These are phyloP conservation scores for Ophiosphaerella narmari DNA, from an alignment of 2,329 filamentous ascomycete species.

Conservation along the genomic window DNA sequence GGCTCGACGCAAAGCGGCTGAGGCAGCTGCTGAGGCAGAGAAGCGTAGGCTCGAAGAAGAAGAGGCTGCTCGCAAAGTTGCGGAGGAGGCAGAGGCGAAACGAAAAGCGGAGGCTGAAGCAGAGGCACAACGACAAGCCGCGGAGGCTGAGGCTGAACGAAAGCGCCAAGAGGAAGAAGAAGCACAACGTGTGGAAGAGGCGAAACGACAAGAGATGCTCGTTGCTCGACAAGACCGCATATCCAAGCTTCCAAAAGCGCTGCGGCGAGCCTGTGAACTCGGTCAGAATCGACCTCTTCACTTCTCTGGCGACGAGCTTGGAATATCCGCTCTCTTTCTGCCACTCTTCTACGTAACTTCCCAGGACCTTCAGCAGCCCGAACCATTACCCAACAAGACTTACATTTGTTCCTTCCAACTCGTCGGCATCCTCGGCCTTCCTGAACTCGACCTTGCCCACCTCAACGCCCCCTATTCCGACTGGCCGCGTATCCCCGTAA, in stretches of 20 bases:
- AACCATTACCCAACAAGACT: slow-evolving; percentile 25
- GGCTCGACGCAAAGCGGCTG: slow-evolving; percentile 27
- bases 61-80: slow-evolving; percentile 33
- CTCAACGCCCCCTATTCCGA: slow-evolving; percentile 39
- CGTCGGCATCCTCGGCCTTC: slow-evolving; percentile 47
- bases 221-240: slow-evolving; percentile 41
- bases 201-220: slow-evolving; percentile 32
- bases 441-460: slow-evolving; percentile 44
- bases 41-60: slow-evolving; percentile 33
- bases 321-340: slow-evolving; percentile 45
- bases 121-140: slow-evolving; percentile 33
- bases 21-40: slow-evolving; percentile 26
- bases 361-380: slow-evolving; percentile 30
- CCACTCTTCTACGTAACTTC: slow-evolving; percentile 44
- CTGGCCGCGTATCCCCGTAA: slow-evolving; percentile 45
- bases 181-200: slow-evolving; percentile 34
- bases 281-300: slow-evolving; percentile 44
- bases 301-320: slow-evolving; percentile 46
- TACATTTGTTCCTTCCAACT: slow-evolving; percentile 48
- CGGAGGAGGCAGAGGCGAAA: slow-evolving; percentile 35
- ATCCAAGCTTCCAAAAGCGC: slow-evolving; percentile 42
- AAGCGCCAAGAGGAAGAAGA: slow-evolving; percentile 38
- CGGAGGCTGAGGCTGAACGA: slow-evolving; percentile 32
- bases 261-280: slow-evolving; percentile 44
- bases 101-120: slow-evolving; percentile 38